Evolutionary conservation across 495 filamentous ascomycete species (phyloP), one percentile per base, ranked within the genome.

Genomic region (Xylaria scruposa): DNA sequence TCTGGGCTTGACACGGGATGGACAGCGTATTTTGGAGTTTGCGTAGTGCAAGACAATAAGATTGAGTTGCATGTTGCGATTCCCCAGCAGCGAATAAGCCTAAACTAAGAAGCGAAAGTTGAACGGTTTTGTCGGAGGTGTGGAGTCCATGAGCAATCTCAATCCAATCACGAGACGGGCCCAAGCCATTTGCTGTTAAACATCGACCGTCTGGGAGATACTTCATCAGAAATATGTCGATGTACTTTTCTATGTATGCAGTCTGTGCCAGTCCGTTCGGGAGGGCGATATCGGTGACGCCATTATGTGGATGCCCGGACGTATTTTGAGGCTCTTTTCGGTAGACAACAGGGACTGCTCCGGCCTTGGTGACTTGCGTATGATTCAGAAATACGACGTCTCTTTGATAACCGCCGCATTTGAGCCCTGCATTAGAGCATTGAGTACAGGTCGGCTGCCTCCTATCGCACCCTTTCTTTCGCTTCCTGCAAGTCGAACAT

Each of bases 381-480:
- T 54, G 58, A 31, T 73, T 73, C 24, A 73, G 33, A 31, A 73
- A 73, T 10, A 73, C 56, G 17, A 24, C 46, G n/a, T 65, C n/a
- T 26, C 58, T 70, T 29, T 67, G 60, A n/a, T 73, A 73, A n/a
- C 72, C 72, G 13, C 68, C 68, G 36, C 72, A 73, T 12, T 60
- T n/a, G 12, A 69, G 49, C 36, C 64, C 68, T 21, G 59, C 67
- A 29, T 26, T 46, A 4, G 36, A 65, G 60, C 72, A 73, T 40
- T 64, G 67, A 24, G 59, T 73, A 26, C 72, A 73, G 4, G 19
- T 24, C 13, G 67, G 67, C 9, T 24, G 67, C 4, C 13, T 13
- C 44, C 13, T 40, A 42, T 73, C 72, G 19, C 72, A 73, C 12
- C 72, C 72, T 54, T 74, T 74, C 68, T 71, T 74, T 21, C 72